Percentiles rank a stretch among this genome's conserved stretches.
These are phyloP conservation scores for Saturnispora mendoncae DNA, from an alignment of 805 yeast species.

Conservation along the genomic window DNA sequence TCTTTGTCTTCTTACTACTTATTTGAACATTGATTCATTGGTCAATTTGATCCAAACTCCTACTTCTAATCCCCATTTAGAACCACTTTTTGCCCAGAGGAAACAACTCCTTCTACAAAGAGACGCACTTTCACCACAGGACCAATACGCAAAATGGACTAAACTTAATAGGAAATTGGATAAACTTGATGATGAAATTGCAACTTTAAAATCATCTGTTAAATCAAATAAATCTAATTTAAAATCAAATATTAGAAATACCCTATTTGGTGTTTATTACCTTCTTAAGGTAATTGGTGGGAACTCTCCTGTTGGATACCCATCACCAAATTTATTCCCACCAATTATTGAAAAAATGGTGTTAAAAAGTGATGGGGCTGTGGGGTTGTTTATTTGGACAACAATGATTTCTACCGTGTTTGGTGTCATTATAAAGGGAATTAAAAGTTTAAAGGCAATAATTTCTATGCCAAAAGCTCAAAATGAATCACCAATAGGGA, in stretches of 20 bases:
- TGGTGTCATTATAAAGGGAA: neutral
- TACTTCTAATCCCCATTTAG: too few species aligned
- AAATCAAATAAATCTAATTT: too few species aligned
- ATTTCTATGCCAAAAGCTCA: too few species aligned
- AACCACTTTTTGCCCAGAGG: neutral
- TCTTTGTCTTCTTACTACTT: too few species aligned
- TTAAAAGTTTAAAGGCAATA: too few species aligned
- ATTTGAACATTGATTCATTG: too few species aligned
- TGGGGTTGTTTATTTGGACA: conserved; percentile 6
- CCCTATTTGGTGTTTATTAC: neutral
- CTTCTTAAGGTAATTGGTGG: conserved; percentile 1
- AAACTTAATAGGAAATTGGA: conserved; percentile 70
- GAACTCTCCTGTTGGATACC: neutral
- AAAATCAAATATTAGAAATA: neutral
- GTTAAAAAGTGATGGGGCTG: conserved; percentile 1
- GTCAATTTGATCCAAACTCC: too few species aligned
- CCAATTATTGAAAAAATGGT: neutral
- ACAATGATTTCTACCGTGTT: neutral
- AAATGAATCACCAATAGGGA: too few species aligned
- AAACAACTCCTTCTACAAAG: conserved; percentile 24
- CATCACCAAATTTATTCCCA: conserved; percentile 1
- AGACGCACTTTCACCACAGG: conserved; percentile 70
- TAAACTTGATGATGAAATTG: conserved; percentile 45
- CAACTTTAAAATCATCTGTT: conserved; percentile 16
- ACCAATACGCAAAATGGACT: conserved; percentile 94